A percentile compares a stretch with the other conserved stretches of the same genome.
Conservation (phyloP, 371 early-diverging fungal species). For the Syncephalastrum sp. region DNA sequence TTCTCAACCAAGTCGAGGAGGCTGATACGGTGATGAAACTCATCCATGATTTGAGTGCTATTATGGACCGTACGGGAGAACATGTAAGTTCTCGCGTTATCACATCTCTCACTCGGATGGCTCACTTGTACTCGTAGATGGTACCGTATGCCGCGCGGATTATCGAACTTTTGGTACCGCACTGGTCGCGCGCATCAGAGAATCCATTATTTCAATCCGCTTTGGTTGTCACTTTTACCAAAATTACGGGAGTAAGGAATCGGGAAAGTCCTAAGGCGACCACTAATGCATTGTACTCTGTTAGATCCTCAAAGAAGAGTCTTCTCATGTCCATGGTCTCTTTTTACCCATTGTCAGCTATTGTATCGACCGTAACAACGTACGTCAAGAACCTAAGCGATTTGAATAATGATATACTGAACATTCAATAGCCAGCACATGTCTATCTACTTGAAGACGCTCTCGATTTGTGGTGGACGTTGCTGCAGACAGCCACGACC, state of each 20-base stretch:
- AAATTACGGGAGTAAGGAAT: conserved; percentile 62
- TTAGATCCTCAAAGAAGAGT: conserved; percentile 70
- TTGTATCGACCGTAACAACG: conserved; percentile 62
- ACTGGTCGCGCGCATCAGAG: conserved; percentile 75
- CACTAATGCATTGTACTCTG: background rate
- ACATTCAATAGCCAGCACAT: conserved; percentile 62
- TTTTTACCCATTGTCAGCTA: conserved; percentile 75
- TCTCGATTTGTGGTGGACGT: conserved; percentile 82
- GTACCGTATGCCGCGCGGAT: conserved; percentile 71
- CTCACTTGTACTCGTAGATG: conserved; percentile 41
- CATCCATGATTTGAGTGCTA: conserved; percentile 69
- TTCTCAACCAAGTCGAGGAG: conserved; percentile 72
- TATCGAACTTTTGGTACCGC: conserved; percentile 70
- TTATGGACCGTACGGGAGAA: conserved; percentile 76
- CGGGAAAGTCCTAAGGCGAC: background rate
- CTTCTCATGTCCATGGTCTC: conserved; percentile 67
- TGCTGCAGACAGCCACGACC: conserved; percentile 64
- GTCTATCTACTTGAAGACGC: conserved; percentile 87
- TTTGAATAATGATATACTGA: conserved; percentile 1
- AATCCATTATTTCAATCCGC: conserved; percentile 82
- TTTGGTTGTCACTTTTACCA: conserved; percentile 74
- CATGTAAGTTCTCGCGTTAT: conserved; percentile 35
- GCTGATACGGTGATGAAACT: conserved; percentile 78
- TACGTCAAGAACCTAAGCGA: conserved; percentile 8
- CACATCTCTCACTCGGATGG: background rate